Evolutionary conservation across 805 yeast species (phyloP), one percentile per base, ranked within the genome.

Genomic region (Saccharomycopsis javanensis): DNA sequence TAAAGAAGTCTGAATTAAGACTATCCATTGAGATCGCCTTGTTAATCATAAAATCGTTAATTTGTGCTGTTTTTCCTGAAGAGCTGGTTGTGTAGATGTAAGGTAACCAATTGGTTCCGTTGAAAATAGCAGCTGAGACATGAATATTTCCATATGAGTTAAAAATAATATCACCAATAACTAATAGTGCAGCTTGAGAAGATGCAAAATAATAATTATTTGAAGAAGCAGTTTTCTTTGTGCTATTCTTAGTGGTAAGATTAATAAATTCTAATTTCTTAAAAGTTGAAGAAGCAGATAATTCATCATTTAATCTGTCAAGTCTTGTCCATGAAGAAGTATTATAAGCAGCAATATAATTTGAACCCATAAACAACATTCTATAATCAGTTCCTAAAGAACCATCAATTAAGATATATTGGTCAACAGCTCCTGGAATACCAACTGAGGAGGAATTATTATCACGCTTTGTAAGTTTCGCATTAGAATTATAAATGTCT

Each of bases 31-130:
- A 71, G 13, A 70, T 62, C 37, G 77, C 76, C 45, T 69, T 70
- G 58, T 75, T 72, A 50, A 71, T 65, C 54, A 74, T 67, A 37
- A 75, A 64, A 5, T 70, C 66, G 51, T 62, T 64, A 20, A 68
- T 63, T 0, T 57, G 57, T 1, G 72, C 55, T 1, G 53, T 50
- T 1, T 69, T 52, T 5, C 66, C 64, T 1, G 67, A 58, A 4
- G 69, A 66, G 5, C 64, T 57, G 0, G 76, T 68, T 1, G 86
- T 70, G 59, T 78, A 78, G 2, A 81, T 66, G 58, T 76, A 80
- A 11, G 96, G 96, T 31, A 71, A 64, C 96, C 96, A 89, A 6
- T 63, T 53, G 0, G 71, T 62, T 1, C 95, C 90, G 65, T 88
- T 81, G 69, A 68, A 88, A 30, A 79, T 69, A 0, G 91, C 92